Base-by-base conservation (phyloP, 140 eudicot species). In the Flaveria floridana region DNA sequence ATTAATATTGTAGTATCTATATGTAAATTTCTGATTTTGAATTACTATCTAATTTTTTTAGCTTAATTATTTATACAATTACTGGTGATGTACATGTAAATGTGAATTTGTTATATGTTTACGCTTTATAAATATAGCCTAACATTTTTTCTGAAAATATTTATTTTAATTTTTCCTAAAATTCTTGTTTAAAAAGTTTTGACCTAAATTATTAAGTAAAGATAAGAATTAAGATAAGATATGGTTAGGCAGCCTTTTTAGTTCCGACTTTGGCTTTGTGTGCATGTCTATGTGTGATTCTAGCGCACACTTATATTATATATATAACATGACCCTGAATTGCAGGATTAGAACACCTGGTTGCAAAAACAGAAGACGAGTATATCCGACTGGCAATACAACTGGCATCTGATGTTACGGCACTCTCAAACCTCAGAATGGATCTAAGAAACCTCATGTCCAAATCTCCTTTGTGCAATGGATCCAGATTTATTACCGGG, bases 311-410 rank as follows among this genome's bases (percentile, higher is more conserved):
- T 55, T 55, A 16, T 0, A 16, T 55, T 34, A 53, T 11, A 7
- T 44, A 44, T 44, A 44, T n/a, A 37, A 9, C 8, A 19, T 34
- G 61, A 71, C 46, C 68, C 56, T 64, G 44, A 47, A 68, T 77
- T 77, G 28, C 88, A 93, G 98, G 98, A 50, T 81, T 90, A 77
- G 78, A 78, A 23, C 80, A 64, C 79, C 86, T 93, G 79, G 94
- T 88, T 62, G 98, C 98, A 53, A 86, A 85, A 64, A 86, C 84
- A 46, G 97, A 93, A 85, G 98, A 93, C 23, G 95, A 92, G 53
- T 92, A 92, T 73, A 95, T 92, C 71, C 76, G 74, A 39, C 72
- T 74, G 76, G 98, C 98, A 69, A 34, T 89, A 41, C 81, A 92
- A 30, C 74, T 92, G 86, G 98, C 98, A 28, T 81, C 92, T 5